Conservation (phyloP, 2,329 filamentous ascomycete genomes). For the Harringtonia lauricola region DNA sequence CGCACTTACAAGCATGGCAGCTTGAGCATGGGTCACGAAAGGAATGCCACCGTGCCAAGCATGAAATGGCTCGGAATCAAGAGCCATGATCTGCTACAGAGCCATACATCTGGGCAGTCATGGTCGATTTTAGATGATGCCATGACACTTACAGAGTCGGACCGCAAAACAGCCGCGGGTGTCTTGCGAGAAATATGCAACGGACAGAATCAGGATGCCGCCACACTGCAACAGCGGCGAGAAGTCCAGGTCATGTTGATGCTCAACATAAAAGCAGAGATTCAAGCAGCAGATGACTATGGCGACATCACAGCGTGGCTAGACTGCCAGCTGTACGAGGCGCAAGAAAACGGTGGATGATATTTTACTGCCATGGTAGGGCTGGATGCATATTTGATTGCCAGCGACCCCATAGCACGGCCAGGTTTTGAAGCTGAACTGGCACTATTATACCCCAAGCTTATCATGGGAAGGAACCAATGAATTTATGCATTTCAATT, state of each 20-base stretch:
- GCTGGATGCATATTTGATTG: too few species aligned
- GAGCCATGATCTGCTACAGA: constrained; percentile 4
- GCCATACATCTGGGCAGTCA: not conserved
- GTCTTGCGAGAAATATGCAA: constrained; percentile 35
- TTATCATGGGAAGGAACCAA: too few species aligned
- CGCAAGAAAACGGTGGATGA: not conserved
- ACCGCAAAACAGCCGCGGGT: constrained; percentile 44
- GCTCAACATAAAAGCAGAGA: constrained; percentile 65
- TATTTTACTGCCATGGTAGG: too few species aligned
- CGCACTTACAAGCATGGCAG: constrained; percentile 65
- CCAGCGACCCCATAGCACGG: too few species aligned
- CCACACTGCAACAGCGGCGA: constrained; percentile 28
- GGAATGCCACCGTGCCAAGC: constrained; percentile 32
- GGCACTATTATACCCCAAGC: too few species aligned
- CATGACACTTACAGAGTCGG: constrained; percentile 35
- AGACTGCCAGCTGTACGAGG: constrained; percentile 25
- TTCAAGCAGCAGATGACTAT: constrained; percentile 54
- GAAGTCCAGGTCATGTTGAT: constrained; percentile 66
- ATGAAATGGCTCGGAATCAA: constrained; percentile 55
- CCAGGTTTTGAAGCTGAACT: too few species aligned
- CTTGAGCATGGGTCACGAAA: constrained; percentile 48
- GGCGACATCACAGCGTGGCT: constrained; percentile 41
- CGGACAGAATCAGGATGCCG: constrained; percentile 12
- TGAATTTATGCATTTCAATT: not conserved
- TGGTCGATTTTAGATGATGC: constrained; percentile 17